These are phyloP conservation scores for Ogataea naganishii DNA, from an alignment of 805 yeast species.

Conservation along the genomic window DNA sequence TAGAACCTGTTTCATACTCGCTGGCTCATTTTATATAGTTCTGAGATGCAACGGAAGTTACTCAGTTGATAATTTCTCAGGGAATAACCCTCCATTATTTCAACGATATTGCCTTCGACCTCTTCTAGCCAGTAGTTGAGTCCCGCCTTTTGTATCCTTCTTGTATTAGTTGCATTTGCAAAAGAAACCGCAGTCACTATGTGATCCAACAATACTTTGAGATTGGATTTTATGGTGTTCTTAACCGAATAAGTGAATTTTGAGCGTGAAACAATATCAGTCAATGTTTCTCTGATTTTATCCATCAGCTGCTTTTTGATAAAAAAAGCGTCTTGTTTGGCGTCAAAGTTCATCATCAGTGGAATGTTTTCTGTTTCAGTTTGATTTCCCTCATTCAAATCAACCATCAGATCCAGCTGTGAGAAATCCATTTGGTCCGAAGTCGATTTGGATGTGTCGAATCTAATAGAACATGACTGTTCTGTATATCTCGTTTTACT, in stretches of 20 bases:
- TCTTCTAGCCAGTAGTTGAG: conserved; percentile 15
- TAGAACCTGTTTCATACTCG: no score
- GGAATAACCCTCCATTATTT: conserved; percentile 19
- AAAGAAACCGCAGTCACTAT: conserved; percentile 18
- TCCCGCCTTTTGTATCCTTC: conserved; percentile 9
- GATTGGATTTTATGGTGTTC: conserved; percentile 9
- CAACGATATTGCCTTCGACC: conserved; percentile 9
- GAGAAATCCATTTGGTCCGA: no score
- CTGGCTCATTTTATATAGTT: no score
- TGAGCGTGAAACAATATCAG: conserved; percentile 8
- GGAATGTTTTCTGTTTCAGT: conserved; percentile 18
- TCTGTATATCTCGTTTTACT: neutral
- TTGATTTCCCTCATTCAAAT: conserved; percentile 9
- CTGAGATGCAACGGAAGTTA: no score
- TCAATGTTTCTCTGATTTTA: conserved; percentile 16
- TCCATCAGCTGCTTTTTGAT: conserved; percentile 29
- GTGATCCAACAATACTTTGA: conserved; percentile 10
- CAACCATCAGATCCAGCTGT: conserved; percentile 14
- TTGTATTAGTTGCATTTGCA: conserved; percentile 14
- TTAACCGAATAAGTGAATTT: conserved; percentile 9
- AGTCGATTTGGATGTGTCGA: no score
- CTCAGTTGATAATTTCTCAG: conserved; percentile 19
- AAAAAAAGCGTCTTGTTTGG: conserved; percentile 24
- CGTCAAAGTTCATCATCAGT: conserved; percentile 23
- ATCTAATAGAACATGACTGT: no score